These are phyloP conservation scores for Amylostereum areolatum DNA, from an alignment of 1,284 basidiomycete species.

Conservation along the genomic window DNA sequence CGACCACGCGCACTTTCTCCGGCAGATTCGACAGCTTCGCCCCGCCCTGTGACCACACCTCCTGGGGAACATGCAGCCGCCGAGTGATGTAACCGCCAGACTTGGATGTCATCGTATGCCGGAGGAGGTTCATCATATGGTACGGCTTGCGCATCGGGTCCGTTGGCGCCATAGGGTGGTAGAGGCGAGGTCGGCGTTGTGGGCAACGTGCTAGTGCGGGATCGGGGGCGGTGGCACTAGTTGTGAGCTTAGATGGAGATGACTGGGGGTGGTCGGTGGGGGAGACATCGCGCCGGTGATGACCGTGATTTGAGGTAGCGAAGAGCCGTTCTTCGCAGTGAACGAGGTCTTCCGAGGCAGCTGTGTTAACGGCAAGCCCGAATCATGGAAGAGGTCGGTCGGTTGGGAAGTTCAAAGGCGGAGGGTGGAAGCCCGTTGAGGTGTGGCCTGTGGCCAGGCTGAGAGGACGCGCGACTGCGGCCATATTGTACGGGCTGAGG, in stretches of 20 bases:
- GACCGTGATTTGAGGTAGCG: conserved; percentile 40
- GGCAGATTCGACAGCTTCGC: conserved; percentile 76
- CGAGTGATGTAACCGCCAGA: conserved; percentile 87
- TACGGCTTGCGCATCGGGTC: conserved; percentile 84
- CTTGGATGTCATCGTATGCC: conserved; percentile 74
- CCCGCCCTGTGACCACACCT: conserved; percentile 87
- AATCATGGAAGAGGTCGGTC: conserved; percentile 17
- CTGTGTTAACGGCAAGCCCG: conserved; percentile 20
- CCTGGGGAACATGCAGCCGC: conserved; percentile 81
- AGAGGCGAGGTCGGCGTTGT: conserved; percentile 71
- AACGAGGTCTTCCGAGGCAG: conserved; percentile 53
- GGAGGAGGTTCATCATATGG: conserved; percentile 80
- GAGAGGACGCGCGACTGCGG: conserved; percentile 61
- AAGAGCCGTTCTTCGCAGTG: conserved; percentile 49
- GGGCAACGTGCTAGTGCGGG: conserved; percentile 50
- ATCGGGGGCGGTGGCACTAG: conserved; percentile 47
- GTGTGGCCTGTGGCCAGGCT: conserved; percentile 48
- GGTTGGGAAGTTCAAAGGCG: conserved; percentile 39
- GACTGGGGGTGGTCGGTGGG: conserved; percentile 19
- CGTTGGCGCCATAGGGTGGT: conserved; percentile 60
- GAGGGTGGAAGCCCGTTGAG: conserved; percentile 6
- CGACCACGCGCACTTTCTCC: conserved; percentile 83
- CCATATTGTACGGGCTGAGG: conserved; percentile 27
- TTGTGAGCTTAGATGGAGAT: conserved; percentile 16
- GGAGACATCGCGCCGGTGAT: conserved; percentile 46